Conservation (phyloP, 805 yeast genomes). For the Kurtzmaniella cleridarum region DNA sequence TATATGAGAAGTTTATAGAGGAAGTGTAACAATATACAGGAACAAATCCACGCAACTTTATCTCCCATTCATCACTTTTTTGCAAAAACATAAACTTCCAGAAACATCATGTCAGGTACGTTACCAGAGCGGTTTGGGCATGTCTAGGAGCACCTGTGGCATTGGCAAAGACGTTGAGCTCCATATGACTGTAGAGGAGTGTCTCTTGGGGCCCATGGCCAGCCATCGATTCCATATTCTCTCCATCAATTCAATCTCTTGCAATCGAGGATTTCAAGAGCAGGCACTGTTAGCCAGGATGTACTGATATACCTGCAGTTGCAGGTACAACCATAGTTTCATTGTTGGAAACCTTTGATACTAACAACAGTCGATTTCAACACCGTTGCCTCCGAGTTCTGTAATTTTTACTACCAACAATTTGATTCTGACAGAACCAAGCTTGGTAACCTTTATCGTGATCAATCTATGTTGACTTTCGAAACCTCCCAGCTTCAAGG, state of each 20-base stretch:
- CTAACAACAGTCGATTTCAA: conserved; percentile 35
- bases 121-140: conserved; percentile 1
- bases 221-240: too few species aligned
- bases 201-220: too few species aligned
- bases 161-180: too few species aligned
- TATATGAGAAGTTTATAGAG: too few species aligned
- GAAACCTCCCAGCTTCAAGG: conserved; percentile 95
- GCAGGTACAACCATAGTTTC: neutral
- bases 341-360: too few species aligned
- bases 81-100: neutral
- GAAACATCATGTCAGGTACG: conserved; percentile 25
- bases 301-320: too few species aligned
- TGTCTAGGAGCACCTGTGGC: too few species aligned
- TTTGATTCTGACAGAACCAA: conserved; percentile 90
- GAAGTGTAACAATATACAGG: too few species aligned
- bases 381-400: conserved; percentile 67
- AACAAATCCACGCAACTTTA: neutral
- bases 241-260: too few species aligned
- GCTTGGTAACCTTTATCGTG: conserved; percentile 91
- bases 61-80: neutral
- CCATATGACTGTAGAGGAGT: too few species aligned
- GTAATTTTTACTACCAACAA: conserved; percentile 91
- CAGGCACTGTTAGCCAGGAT: too few species aligned
- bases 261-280: too few species aligned
- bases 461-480: conserved; percentile 94